Evolutionary conservation across 768 basidiomycete genomes (phyloP), one percentile per base, ranked within the genome.

Genomic region (Phanerochaete sordida): DNA sequence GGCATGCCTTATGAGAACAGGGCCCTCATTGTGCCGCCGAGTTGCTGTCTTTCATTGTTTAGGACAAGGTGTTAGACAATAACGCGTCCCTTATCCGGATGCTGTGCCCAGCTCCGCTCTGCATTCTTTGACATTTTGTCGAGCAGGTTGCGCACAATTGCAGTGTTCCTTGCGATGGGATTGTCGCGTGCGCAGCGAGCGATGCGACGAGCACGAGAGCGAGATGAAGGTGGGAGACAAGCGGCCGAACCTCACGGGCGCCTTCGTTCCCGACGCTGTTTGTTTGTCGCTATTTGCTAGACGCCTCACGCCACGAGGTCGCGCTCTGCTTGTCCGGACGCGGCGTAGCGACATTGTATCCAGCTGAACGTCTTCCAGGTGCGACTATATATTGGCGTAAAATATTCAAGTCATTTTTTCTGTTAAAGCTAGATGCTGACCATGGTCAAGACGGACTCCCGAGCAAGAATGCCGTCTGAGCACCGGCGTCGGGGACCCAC

Each of bases 11-110:
- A 55, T 61, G 64, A 66, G 63, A 65, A 55, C 50, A 28, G 57
- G 37, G 11, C 13, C 45, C 46, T 58, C 68, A 69, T 69, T 67
- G 64, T 66, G 61, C 64, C 11, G 59, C 31, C 49, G 44, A 60
- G 57, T n/a, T 39, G 48, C 61, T 61, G 50, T 27, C 59, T 39
- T 55, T 53, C 59, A 48, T 56, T 59, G 60, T 58, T 63, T 45
- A 59, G 46, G 39, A 28, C 30, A 31, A 45, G 58, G 21, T 21
- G 37, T 13, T 6, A 55, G 51, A 63, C 58, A 63, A 59, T 59
- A 63, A 44, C 27, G 45, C 13, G 28, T 24, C 23, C 57, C 62
- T 23, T 39, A 43, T 52, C 33, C 43, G 62, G 58, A 33, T 9
- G 35, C 24, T 4, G 47, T 28, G 56, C 30, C 19, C 39, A 6